phyloP scores from a whole-genome alignment of 2,329 filamentous ascomycete genomes.

The Huntiella abstrusa region DNA sequence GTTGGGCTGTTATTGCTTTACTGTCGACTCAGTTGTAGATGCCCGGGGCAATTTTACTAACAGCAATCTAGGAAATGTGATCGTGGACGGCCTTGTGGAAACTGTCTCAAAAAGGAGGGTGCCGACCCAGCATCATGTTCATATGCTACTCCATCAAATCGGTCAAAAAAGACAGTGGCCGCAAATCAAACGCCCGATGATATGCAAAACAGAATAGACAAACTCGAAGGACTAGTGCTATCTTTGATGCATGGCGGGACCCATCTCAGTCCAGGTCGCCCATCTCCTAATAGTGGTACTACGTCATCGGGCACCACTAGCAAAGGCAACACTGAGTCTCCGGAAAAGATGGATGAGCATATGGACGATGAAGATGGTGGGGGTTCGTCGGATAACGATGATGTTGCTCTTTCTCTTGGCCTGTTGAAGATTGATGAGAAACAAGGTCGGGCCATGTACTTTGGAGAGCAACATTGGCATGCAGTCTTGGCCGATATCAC shows the following conservation, averaged over 20 bases:
- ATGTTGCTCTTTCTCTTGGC: constrained; percentile 52
- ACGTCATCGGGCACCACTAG: not conserved
- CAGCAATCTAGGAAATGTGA: constrained; percentile 60
- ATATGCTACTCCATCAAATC: constrained; percentile 52
- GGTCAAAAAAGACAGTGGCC: constrained; percentile 54
- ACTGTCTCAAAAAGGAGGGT: constrained; percentile 81
- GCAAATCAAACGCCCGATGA: constrained; percentile 56
- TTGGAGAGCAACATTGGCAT: constrained; percentile 72
- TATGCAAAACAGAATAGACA: constrained; percentile 96
- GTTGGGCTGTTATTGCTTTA: not conserved
- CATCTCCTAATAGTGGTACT: not conserved
- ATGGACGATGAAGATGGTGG: constrained; percentile 13
- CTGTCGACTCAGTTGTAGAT: not conserved
- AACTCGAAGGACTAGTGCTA: constrained; percentile 77
- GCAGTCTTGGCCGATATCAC: constrained; percentile 63
- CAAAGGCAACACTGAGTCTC: constrained; percentile 2
- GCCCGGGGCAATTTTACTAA: not conserved
- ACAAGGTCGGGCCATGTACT: constrained; percentile 60
- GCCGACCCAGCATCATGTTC: constrained; percentile 64
- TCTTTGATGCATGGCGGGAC: constrained; percentile 82
- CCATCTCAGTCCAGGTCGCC: constrained; percentile 25
- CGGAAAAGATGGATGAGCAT: not conserved
- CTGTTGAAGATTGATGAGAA: constrained; percentile 63
- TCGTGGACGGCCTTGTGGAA: constrained; percentile 75
- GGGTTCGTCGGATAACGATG: constrained; percentile 14